phyloP scores from a whole-genome alignment of 208 protist genomes.

The Acanthamoeba culbertsoni region DNA sequence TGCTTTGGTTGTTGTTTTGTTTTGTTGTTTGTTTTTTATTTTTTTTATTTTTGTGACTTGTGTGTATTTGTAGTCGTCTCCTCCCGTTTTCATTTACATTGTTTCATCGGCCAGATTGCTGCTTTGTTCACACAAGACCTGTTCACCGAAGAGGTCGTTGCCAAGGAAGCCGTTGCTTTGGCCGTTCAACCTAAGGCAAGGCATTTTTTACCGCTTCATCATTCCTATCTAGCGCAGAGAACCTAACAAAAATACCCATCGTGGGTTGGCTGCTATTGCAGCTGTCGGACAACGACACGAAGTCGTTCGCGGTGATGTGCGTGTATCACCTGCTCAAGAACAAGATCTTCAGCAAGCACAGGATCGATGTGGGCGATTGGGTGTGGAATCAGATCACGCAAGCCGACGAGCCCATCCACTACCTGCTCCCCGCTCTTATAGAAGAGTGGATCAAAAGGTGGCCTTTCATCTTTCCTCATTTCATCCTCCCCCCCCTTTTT shows the following conservation, averaged over 20 bases:
- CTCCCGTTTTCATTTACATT: too few species aligned
- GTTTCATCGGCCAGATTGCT: not conserved
- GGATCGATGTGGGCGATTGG: conserved; percentile 24
- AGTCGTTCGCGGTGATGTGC: conserved; percentile 39
- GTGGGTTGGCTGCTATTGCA: not conserved
- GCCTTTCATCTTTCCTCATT: not conserved
- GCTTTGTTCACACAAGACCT: not conserved
- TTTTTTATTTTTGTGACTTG: not conserved
- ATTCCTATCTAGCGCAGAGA: not conserved
- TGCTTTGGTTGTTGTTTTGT: not conserved
- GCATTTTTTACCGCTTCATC: not conserved
- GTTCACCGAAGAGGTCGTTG: not conserved
- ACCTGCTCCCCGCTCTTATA: conserved; percentile 9
- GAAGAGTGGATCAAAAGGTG: conserved; percentile 35
- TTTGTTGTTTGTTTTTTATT: not conserved
- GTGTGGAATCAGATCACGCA: not conserved
- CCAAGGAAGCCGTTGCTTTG: not conserved
- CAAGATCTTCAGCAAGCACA: conserved; percentile 32
- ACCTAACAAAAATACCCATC: not conserved
- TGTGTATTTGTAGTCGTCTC: not conserved
- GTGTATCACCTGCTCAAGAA: conserved; percentile 38
- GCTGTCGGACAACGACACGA: conserved; percentile 17
- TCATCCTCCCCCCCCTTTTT: not conserved
- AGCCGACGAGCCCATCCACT: conserved; percentile 2
- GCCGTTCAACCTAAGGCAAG: not conserved